A percentile compares a stretch with the other conserved stretches of the same genome.
phyloP scores from a whole-genome alignment of 2,329 filamentous ascomycete genomes.

The Aspergillus jensenii region DNA sequence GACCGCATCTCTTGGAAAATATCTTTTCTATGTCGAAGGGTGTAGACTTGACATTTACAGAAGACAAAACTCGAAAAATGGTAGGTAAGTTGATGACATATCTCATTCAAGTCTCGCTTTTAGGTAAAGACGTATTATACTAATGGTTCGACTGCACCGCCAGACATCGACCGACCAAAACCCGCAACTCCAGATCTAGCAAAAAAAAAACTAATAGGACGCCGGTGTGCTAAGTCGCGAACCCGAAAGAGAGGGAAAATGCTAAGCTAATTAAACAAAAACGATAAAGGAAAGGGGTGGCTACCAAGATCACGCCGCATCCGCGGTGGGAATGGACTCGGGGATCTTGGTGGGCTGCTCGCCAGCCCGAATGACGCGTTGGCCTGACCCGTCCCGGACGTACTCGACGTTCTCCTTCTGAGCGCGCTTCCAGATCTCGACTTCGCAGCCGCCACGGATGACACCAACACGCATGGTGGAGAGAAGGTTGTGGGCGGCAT shows the following conservation, averaged over 20 bases:
- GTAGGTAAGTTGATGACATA: constrained; percentile 1
- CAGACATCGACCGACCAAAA: constrained; percentile 1
- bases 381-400: constrained; percentile 76
- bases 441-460: constrained; percentile 81
- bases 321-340: constrained; percentile 77
- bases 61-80: neutral
- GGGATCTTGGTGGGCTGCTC: constrained; percentile 80
- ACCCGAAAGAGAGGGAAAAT: constrained; percentile 5
- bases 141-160: neutral
- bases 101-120: constrained; percentile 10
- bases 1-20: neutral
- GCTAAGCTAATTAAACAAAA: neutral
- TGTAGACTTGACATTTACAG: neutral
- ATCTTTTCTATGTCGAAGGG: neutral
- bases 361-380: constrained; percentile 82
- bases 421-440: constrained; percentile 89
- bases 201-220: constrained; percentile 3
- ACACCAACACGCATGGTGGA: constrained; percentile 87
- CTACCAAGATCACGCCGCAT: constrained; percentile 60
- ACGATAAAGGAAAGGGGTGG: neutral
- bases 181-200: constrained; percentile 4
- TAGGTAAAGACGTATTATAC: constrained; percentile 2
- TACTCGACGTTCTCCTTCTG: constrained; percentile 76
- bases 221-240: constrained; percentile 9
- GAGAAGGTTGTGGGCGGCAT: constrained; percentile 84